These are phyloP conservation scores for Sugiyamaella valdiviana DNA, from an alignment of 805 yeast genomes.

Conservation along the genomic window DNA sequence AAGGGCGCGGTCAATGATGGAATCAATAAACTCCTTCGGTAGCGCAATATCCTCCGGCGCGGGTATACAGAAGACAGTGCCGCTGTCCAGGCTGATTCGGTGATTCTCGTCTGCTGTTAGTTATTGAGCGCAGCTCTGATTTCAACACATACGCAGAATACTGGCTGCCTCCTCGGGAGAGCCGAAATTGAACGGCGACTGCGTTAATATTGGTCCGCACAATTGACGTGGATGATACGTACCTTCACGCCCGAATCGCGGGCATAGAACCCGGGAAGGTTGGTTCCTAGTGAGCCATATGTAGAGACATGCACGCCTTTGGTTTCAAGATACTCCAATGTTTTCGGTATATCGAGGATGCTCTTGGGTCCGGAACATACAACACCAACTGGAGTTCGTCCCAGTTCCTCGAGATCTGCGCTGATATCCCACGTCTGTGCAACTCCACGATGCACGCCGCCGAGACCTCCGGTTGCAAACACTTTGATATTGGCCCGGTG, in stretches of 20 bases:
- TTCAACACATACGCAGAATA: conserved; percentile 40
- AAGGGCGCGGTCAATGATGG: conserved; percentile 54
- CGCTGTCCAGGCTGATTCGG: conserved; percentile 51
- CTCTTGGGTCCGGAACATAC: conserved; percentile 91
- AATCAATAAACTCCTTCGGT: conserved; percentile 44
- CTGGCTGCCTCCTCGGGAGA: conserved; percentile 54
- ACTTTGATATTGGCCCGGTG: conserved; percentile 69
- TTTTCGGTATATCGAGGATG: conserved; percentile 70
- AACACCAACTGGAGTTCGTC: conserved; percentile 79
- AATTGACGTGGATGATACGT: conserved; percentile 3
- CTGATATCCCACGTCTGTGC: conserved; percentile 71
- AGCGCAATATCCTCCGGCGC: conserved; percentile 65
- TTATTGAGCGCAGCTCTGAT: background rate
- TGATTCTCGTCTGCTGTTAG: conserved; percentile 33
- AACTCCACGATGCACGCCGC: conserved; percentile 83
- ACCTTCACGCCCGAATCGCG: conserved; percentile 59
- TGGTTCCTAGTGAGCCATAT: conserved; percentile 43
- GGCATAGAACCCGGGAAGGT: conserved; percentile 77
- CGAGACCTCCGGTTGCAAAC: conserved; percentile 90
- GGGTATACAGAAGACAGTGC: conserved; percentile 74
- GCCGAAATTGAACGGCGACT: conserved; percentile 61
- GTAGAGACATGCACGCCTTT: conserved; percentile 87
- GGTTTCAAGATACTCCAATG: conserved; percentile 83
- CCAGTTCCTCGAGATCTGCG: conserved; percentile 81
- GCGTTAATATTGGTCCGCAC: background rate